phyloP scores from a whole-genome alignment of 148 eudicot genomes.

The Chenopodium berlandieri region DNA sequence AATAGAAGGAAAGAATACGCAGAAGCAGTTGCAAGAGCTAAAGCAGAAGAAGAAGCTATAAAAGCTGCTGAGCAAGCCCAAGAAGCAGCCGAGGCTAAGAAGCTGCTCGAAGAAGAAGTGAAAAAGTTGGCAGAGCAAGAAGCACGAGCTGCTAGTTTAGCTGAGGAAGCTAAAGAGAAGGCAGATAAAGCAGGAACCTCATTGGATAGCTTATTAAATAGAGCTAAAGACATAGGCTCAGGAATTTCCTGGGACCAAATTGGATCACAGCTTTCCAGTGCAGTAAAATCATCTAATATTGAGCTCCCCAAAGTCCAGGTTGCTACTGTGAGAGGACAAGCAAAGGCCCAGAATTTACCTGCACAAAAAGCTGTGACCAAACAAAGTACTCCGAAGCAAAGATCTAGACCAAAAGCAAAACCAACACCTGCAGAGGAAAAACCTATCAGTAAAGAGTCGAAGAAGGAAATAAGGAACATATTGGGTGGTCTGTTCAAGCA shows the following conservation, averaged over 20 bases:
- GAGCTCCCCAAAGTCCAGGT: slow-evolving; percentile 63
- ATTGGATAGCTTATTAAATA: slow-evolving; percentile 46
- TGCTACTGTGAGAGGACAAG: slow-evolving; percentile 93
- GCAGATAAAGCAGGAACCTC: slow-evolving; percentile 59
- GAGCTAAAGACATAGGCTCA: slow-evolving; percentile 54
- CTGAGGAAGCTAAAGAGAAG: slow-evolving; percentile 58
- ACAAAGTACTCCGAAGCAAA: slow-evolving; percentile 21
- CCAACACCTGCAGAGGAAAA: slow-evolving; percentile 34
- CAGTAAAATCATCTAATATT: slow-evolving; percentile 42
- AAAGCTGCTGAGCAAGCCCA: slow-evolving; percentile 62
- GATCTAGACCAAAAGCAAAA: slow-evolving; percentile 15
- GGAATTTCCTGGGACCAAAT: slow-evolving; percentile 73
- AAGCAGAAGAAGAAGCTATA: slow-evolving; percentile 74
- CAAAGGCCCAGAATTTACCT: slow-evolving; percentile 64
- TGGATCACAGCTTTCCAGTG: slow-evolving; percentile 64
- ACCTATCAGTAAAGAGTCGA: slow-evolving; percentile 40
- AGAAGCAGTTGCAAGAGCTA: slow-evolving; percentile 64
- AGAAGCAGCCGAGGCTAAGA: slow-evolving; percentile 55
- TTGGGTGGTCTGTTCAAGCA: slow-evolving; percentile 95
- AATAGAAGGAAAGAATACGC: slow-evolving; percentile 81
- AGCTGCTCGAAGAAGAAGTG: slow-evolving; percentile 53
- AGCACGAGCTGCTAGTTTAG: slow-evolving; percentile 43
- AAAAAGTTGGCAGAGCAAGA: slow-evolving; percentile 53
- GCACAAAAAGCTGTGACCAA: slow-evolving; percentile 64
- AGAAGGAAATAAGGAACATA: slow-evolving; percentile 58